Evolutionary conservation across 2,329 filamentous ascomycete genomes (phyloP).

Genomic region (Metarhizium rileyi): DNA sequence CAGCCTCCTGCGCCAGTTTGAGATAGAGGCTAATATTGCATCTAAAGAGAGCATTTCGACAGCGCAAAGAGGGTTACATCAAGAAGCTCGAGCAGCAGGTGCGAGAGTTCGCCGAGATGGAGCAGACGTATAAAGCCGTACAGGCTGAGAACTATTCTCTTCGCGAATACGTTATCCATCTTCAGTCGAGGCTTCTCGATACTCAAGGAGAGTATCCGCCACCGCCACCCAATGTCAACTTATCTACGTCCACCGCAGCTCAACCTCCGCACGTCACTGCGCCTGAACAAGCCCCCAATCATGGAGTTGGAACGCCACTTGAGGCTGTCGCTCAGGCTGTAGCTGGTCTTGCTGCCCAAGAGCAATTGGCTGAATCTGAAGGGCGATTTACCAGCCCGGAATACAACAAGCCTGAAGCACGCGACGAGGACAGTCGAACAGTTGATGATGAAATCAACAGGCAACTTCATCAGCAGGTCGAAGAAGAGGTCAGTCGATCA

Average conservation of each 20-base stretch:
- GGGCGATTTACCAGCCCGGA: slow-evolving; percentile 21
- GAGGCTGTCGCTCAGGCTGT: slow-evolving; percentile 43
- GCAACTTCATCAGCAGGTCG: slow-evolving; percentile 38
- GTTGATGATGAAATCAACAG: slow-evolving; percentile 47
- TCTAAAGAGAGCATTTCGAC: slow-evolving; percentile 79
- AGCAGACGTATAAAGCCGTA: slow-evolving; percentile 67
- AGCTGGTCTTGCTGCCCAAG: slow-evolving; percentile 31
- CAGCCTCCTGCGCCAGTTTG: neutral
- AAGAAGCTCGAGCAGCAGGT: slow-evolving; percentile 95
- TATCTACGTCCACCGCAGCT: slow-evolving; percentile 30
- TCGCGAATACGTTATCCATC: slow-evolving; percentile 82
- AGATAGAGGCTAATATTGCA: neutral
- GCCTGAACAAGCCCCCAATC: slow-evolving; percentile 17
- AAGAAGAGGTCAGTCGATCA: slow-evolving; percentile 16
- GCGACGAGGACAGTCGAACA: slow-evolving; percentile 33
- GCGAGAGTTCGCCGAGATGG: slow-evolving; percentile 66
- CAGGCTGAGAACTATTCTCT: slow-evolving; percentile 85
- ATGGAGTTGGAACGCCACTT: slow-evolving; percentile 28
- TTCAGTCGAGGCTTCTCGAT: slow-evolving; percentile 81
- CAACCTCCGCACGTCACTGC: slow-evolving; percentile 16
- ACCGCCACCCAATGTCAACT: slow-evolving; percentile 69
- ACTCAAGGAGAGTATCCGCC: slow-evolving; percentile 75
- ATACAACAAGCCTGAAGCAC: slow-evolving; percentile 30
- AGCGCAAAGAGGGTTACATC: slow-evolving; percentile 96
- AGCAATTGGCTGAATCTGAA: slow-evolving; percentile 23